Evolutionary conservation across 306 rosid species (phyloP).

Genomic region (Dalbergia cochinchinensis): DNA sequence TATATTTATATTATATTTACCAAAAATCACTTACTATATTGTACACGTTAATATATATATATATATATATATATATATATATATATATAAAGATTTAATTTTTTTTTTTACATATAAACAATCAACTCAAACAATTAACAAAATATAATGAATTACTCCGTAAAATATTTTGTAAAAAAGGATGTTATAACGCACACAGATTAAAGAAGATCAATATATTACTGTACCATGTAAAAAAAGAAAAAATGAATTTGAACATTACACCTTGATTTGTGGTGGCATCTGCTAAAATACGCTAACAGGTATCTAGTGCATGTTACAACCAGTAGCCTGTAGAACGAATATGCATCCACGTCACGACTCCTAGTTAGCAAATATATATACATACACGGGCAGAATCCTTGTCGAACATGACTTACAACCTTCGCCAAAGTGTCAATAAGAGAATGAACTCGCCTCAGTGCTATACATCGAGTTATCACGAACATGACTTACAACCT

Average conservation of each 20-base stretch:
- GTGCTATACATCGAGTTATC: conserved; percentile 84
- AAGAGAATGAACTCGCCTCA: conserved; percentile 72
- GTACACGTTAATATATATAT: no score
- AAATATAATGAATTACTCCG: no score
- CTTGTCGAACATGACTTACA: conserved; percentile 37
- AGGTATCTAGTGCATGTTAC: conserved; percentile 39
- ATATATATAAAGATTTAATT: no score
- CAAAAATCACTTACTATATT: no score
- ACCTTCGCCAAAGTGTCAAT: conserved; percentile 52
- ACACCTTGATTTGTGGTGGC: conserved; percentile 31
- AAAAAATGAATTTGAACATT: conserved; percentile 35
- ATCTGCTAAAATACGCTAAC: conserved; percentile 23
- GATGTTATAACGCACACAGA: background rate
- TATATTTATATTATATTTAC: no score
- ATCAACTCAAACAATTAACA: no score
- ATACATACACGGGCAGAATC: conserved; percentile 50
- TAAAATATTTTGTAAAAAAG: no score
- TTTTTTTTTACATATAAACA: no score
- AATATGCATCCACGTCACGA: conserved; percentile 37
- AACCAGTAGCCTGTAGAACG: conserved; percentile 28
- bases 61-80: no score
- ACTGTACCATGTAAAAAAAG: conserved; percentile 38
- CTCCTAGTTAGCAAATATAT: conserved; percentile 49
- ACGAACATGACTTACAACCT: conserved; percentile 49
- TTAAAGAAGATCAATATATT: conserved; percentile 42